A percentile compares a stretch with the other conserved stretches of the same genome.
These are phyloP conservation scores for Pichia sporocuriosa DNA, from an alignment of 805 yeast genomes.

Conservation along the genomic window DNA sequence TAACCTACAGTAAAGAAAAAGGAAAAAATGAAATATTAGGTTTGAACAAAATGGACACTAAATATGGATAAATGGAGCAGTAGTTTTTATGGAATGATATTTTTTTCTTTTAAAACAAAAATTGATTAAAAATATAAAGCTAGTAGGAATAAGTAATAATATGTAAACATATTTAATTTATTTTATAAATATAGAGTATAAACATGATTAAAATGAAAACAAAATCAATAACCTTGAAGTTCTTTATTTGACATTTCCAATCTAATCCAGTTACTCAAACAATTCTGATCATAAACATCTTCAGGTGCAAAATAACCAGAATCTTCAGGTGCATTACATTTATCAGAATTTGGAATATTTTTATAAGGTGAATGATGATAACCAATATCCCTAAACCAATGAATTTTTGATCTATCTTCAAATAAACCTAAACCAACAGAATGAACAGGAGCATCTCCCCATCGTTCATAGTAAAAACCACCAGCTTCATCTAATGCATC, in stretches of 20 bases:
- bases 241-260: conserved; percentile 32
- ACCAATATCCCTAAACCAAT: conserved; percentile 85
- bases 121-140: too few species aligned
- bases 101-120: too few species aligned
- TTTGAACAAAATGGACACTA: too few species aligned
- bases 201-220: background rate
- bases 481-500: conserved; percentile 63
- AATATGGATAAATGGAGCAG: too few species aligned
- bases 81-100: too few species aligned
- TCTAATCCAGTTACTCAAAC: conserved; percentile 32
- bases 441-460: conserved; percentile 95
- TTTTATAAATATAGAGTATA: too few species aligned
- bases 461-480: conserved; percentile 81
- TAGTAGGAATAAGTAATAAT: too few species aligned
- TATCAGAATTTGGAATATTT: conserved; percentile 67
- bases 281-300: conserved; percentile 30
- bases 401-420: conserved; percentile 63
- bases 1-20: too few species aligned
- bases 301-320: conserved; percentile 30
- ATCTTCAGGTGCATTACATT: conserved; percentile 35
- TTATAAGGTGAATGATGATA: conserved; percentile 68
- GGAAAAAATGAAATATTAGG: too few species aligned
- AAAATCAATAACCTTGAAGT: conserved; percentile 20
- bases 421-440: conserved; percentile 67
- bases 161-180: background rate